Percentiles rank a stretch among this genome's conserved stretches.
phyloP scores from a whole-genome alignment of 106 monocot species.

The Acorus gramineus region DNA sequence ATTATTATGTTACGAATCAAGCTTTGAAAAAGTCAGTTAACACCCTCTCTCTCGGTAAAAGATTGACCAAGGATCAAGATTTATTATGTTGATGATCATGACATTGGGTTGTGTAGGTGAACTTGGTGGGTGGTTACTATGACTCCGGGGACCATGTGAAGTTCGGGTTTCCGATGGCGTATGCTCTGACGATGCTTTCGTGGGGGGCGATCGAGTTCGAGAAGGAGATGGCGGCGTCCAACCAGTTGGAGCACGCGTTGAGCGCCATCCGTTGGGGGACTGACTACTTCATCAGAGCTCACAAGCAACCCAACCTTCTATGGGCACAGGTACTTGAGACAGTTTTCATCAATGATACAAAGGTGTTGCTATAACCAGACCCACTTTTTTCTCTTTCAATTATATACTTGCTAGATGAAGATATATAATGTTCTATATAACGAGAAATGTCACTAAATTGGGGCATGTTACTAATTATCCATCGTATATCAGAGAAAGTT shows the following conservation, averaged over 20 bases:
- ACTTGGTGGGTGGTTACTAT: constrained; percentile 91
- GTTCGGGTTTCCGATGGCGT: constrained; percentile 89
- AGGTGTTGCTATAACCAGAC: too few relatives aligned
- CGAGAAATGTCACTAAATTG: too few relatives aligned
- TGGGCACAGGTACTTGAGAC: constrained; percentile 60
- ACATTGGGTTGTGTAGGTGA: constrained; percentile 29
- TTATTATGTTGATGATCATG: not conserved
- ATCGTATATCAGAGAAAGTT: too few relatives aligned
- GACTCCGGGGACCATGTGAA: constrained; percentile 95
- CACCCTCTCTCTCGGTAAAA: not conserved
- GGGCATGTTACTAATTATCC: too few relatives aligned
- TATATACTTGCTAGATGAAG: too few relatives aligned
- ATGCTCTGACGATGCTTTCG: constrained; percentile 60
- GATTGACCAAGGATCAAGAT: too few relatives aligned
- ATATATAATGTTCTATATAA: too few relatives aligned
- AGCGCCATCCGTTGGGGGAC: constrained; percentile 86
- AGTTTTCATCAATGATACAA: too few relatives aligned
- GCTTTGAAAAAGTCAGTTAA: not conserved
- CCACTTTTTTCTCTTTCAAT: too few relatives aligned
- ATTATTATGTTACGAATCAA: too few relatives aligned
- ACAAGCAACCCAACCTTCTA: constrained; percentile 53
- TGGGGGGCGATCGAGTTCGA: constrained; percentile 75
- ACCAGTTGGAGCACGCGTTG: constrained; percentile 45
- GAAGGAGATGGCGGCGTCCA: constrained; percentile 48
- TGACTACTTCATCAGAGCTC: constrained; percentile 84